Conservation (phyloP, 1,284 basidiomycete genomes). For the Cryptococcus jaspeensis region DNA sequence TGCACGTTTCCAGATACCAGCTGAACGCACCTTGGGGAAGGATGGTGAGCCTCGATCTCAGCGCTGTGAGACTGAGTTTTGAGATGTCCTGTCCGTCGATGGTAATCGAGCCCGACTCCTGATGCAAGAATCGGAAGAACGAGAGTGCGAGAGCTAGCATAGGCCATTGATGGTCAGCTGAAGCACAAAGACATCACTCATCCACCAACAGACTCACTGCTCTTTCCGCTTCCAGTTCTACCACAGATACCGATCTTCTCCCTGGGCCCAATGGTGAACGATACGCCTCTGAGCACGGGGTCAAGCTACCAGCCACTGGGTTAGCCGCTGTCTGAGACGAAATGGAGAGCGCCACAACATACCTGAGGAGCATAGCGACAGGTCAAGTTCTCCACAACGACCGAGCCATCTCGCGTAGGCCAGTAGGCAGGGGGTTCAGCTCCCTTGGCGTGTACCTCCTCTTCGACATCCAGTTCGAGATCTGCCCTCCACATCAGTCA, state of each 20-base stretch:
- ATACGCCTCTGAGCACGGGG: conserved; percentile 54
- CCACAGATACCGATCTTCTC: conserved; percentile 59
- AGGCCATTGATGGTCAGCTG: not conserved
- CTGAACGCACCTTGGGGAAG: conserved; percentile 52
- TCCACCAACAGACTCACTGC: conserved; percentile 32
- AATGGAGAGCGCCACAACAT: not conserved
- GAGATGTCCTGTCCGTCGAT: conserved; percentile 56
- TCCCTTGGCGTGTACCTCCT: conserved; percentile 48
- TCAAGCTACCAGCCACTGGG: conserved; percentile 40
- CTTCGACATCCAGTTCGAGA: conserved; percentile 53
- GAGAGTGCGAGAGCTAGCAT: conserved; percentile 50
- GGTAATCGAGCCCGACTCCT: conserved; percentile 48
- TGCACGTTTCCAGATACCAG: not conserved
- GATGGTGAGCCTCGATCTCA: conserved; percentile 56
- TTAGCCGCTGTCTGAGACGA: not conserved
- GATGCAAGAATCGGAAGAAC: conserved; percentile 56
- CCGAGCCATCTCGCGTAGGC: conserved; percentile 52
- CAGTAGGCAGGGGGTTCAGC: conserved; percentile 55
- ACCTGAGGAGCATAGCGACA: conserved; percentile 54
- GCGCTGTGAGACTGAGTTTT: conserved; percentile 52
- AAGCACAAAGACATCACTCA: not conserved
- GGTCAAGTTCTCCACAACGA: conserved; percentile 53
- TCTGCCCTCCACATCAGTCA: conserved; percentile 23
- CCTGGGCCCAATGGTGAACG: conserved; percentile 53
- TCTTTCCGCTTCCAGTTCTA: conserved; percentile 53